Conservation (phyloP, 257 asterid species). For the Marsdenia floribunda region DNA sequence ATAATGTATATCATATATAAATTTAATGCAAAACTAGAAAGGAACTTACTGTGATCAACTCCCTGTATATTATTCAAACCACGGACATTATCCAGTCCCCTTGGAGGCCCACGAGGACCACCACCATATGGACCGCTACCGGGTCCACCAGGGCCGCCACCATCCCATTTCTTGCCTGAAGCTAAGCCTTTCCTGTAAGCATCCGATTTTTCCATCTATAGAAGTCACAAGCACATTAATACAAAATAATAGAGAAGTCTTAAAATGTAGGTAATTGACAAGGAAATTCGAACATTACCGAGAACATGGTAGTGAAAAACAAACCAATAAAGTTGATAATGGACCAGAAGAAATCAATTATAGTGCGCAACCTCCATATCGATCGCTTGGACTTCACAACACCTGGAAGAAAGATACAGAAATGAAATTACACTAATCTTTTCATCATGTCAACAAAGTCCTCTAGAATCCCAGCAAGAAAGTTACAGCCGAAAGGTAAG, state of each 20-base stretch:
- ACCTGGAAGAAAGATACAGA: constrained; percentile 39
- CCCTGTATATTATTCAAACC: constrained; percentile 58
- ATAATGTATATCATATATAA: too few species aligned
- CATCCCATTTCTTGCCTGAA: constrained; percentile 93
- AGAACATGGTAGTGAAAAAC: constrained; percentile 81
- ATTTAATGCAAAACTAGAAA: neutral
- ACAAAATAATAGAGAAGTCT: neutral
- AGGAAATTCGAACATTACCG: constrained; percentile 44
- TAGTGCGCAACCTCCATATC: constrained; percentile 78
- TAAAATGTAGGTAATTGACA: neutral
- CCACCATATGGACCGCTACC: constrained; percentile 88
- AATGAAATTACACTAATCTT: neutral
- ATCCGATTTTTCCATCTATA: constrained; percentile 89
- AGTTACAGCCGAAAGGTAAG: neutral
- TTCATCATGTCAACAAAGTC: neutral
- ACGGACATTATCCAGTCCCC: constrained; percentile 78
- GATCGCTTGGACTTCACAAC: constrained; percentile 77
- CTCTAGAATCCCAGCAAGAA: neutral
- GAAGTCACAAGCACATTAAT: constrained; percentile 4
- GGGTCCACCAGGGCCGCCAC: constrained; percentile 90
- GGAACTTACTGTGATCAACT: constrained; percentile 78
- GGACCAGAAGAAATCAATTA: constrained; percentile 79
- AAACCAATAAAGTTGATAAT: constrained; percentile 59
- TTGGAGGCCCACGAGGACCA: constrained; percentile 91
- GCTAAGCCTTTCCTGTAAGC: constrained; percentile 72